Base-by-base conservation (phyloP, 1,284 basidiomycete species). In the Gomphus bonarii region DNA sequence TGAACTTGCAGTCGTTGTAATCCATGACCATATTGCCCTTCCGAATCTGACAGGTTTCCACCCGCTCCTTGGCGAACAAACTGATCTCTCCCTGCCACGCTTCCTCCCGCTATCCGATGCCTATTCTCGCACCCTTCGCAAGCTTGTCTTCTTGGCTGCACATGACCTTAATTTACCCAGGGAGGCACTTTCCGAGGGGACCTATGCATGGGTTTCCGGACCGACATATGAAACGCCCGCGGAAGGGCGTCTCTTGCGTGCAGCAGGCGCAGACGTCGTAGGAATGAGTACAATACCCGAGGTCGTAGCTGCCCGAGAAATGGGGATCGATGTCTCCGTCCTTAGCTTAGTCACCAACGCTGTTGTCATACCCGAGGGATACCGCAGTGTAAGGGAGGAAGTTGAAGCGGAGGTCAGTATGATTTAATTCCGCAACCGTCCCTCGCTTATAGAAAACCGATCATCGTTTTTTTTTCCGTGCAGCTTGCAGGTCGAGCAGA, bases 251-350 rank as follows among this genome's bases (percentile, higher is more conserved):
- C 80, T 89, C 66, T 69, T 91, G 50, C 73, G 86, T 22, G 69
- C 69, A n/a, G 79, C 78, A 0, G 89, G 88, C 4, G 88, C 82
- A 3, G 88, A 91, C 64, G 85, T 91, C 8, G 89, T 92, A 1
- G 90, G 90, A 2, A 92, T 93, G 90, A 89, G 85, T 62, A 93
- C 91, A 0, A 79, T 92, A n/a, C 90, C 90, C 0, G 90, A 93
- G 71, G 88, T 92, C n/a, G 72, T 92, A 18, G 86, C 82, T 0
- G 91, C 87, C 20, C 73, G 81, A 52, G 84, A 91, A 64, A 84
- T 84, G 63, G 84, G 84, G 0, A 61, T 93, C 60, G 76, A 87
- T 54, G 80, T 88, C 33, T 72, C 88, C 67, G 89, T 88, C 10
- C 73, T 93, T 48, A 88, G 84, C 61, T 73, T 93, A 44, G 88